A percentile compares a stretch with the other conserved stretches of the same genome.
Conservation (phyloP, 148 eudicot species). For the Cornus kousa region DNA sequence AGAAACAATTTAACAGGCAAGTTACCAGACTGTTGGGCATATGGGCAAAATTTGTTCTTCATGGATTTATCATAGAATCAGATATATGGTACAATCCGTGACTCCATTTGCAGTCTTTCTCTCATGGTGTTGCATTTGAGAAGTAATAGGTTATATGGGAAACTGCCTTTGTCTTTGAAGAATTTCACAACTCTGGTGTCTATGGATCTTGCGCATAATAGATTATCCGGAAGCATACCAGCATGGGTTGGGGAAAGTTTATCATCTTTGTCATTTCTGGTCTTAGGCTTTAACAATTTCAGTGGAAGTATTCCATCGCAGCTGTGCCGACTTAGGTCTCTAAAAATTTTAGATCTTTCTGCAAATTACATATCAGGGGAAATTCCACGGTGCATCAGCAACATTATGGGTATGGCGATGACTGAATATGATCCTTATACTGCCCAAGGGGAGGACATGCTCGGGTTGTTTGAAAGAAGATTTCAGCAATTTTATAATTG, state of each 20-base stretch:
- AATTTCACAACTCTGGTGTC: neutral
- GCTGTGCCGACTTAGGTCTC: neutral
- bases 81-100: neutral
- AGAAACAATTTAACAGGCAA: neutral
- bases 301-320: neutral
- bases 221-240: neutral
- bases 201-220: neutral
- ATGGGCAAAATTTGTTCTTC: neutral
- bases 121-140: neutral
- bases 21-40: neutral
- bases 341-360: neutral
- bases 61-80: neutral
- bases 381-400: neutral
- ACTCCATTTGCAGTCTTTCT: neutral
- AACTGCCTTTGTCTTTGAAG: neutral
- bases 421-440: neutral
- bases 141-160: neutral
- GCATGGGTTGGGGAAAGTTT: neutral
- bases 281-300: neutral
- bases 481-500: no score
- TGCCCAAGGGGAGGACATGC: no score
- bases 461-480: no score
- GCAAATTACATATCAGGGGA: neutral
- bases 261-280: neutral
- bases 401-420: neutral